phyloP scores from a whole-genome alignment of 495 filamentous ascomycete genomes.

The Echria macrotheca region DNA sequence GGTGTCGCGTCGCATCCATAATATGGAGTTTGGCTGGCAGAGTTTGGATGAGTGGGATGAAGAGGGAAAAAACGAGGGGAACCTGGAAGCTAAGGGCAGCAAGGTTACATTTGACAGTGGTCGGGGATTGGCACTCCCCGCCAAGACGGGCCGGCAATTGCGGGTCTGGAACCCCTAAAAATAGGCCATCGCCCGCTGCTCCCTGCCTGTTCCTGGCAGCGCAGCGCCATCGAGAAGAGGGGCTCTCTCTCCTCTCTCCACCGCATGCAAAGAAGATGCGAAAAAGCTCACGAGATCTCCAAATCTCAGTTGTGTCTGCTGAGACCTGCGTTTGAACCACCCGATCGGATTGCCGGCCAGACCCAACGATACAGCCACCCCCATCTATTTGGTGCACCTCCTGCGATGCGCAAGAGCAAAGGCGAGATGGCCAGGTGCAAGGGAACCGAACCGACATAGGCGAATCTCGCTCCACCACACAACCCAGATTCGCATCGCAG shows the following conservation, averaged over 20 bases:
- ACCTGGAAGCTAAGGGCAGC: conserved; percentile 5
- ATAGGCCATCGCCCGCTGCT: conserved; percentile 3
- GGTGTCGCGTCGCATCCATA: neutral
- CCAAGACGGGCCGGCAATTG: conserved; percentile 14
- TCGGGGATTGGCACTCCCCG: conserved; percentile 1
- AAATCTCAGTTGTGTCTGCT: too few relatives aligned
- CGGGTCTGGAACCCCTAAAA: conserved; percentile 9
- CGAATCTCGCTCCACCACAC: too few relatives aligned
- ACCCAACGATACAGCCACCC: too few relatives aligned
- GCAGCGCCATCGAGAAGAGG: too few relatives aligned
- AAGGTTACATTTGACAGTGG: conserved; percentile 5
- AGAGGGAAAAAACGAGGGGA: conserved; percentile 1
- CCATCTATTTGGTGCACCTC: neutral
- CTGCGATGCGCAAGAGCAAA: neutral
- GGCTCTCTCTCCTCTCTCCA: too few relatives aligned
- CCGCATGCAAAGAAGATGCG: too few relatives aligned
- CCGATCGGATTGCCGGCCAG: too few relatives aligned
- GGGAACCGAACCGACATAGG: neutral
- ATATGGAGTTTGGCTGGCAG: conserved; percentile 6
- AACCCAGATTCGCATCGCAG: too few relatives aligned
- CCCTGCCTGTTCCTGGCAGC: conserved; percentile 7
- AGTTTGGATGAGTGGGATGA: neutral
- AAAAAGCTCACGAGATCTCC: too few relatives aligned
- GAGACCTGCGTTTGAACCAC: too few relatives aligned
- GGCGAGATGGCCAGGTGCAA: neutral